Conservation (phyloP, 1,139 yeast species). For the Debaryomyces fabryi region DNA sequence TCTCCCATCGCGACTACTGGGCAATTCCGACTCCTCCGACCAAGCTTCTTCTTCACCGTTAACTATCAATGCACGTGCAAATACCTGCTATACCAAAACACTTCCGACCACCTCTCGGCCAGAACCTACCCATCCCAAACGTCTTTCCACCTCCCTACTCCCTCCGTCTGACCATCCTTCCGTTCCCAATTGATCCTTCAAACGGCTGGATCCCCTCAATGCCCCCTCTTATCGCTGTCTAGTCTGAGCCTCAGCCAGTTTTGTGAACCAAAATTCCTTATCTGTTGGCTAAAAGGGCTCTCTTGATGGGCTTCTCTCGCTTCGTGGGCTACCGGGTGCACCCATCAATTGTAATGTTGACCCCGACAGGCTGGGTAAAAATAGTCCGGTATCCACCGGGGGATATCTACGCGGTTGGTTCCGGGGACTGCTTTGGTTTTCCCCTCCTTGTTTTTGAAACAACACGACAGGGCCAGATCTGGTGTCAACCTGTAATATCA, state of each 20-base stretch:
- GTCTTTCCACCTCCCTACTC: not conserved
- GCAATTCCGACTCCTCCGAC: not conserved
- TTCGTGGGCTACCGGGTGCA: conserved; percentile 1
- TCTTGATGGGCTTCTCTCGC: conserved; percentile 3
- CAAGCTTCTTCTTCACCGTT: not conserved
- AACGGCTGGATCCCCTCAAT: not conserved
- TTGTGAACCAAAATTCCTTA: not conserved
- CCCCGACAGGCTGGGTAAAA: not conserved
- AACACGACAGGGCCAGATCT: no score
- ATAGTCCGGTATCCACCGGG: not conserved
- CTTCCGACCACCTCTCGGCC: not conserved
- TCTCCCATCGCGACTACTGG: not conserved
- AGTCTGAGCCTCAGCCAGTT: no score
- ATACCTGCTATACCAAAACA: not conserved
- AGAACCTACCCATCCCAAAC: not conserved
- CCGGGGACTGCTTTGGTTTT: not conserved
- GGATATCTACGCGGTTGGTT: not conserved
- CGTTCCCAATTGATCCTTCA: not conserved
- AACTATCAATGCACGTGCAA: not conserved
- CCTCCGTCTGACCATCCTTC: no score
- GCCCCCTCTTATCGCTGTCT: not conserved
- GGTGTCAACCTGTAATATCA: no score
- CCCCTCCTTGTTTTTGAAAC: not conserved
- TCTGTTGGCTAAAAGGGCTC: not conserved
- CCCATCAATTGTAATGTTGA: conserved; percentile 1